Base-by-base conservation (phyloP, 2,329 filamentous ascomycete species). In the Botryotinia globosa region DNA sequence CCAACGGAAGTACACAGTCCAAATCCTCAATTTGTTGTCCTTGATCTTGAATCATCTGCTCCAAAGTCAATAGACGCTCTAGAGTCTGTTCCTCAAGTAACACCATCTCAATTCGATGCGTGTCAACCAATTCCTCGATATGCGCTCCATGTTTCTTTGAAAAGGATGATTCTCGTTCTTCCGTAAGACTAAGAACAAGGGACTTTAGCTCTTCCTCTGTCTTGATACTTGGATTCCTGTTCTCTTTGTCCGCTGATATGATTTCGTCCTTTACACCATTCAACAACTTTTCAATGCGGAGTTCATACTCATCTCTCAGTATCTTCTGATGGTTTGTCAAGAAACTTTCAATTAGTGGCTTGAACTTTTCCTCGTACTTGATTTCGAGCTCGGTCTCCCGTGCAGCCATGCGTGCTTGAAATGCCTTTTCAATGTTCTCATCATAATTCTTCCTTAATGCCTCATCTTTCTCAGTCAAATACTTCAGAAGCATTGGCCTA, bases 281-380 rank as follows among this genome's bases (percentile, higher is more conserved):
- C 9, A 72, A 37, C 45, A 72, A 37, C 1, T 34, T 34, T 37
- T 58, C 37, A 29, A 72, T 66, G 42, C 69, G 62, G 34, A 51
- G 51, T n/a, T 72, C 62, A 37, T 67, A 54, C 45, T 48, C 62
- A 54, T 72, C 62, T 42, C 51, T 45, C 0, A 72, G 22, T 6
- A 54, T 32, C 44, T 56, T 72, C 39, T 67, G 69, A 9, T 72
- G 69, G 4, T 67, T 63, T 7, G 42, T 67, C 37, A 72, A 58
- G 29, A 72, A 72, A 4, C 42, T 59, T 45, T 25, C 37, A 25
- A 72, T 72, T 16, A 72, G 22, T 4, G 69, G 62, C 20, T 67
- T 66, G 39, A 72, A 72, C 5, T 25, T 67, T 56, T 59, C 62
- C 10, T 72, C 69, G 9, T 72, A 72, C 42, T 72, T 72, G 3